A percentile compares a stretch with the other conserved stretches of the same genome.
Conservation (phyloP, 2,329 filamentous ascomycete genomes). For the Teratosphaeria nubilosa region DNA sequence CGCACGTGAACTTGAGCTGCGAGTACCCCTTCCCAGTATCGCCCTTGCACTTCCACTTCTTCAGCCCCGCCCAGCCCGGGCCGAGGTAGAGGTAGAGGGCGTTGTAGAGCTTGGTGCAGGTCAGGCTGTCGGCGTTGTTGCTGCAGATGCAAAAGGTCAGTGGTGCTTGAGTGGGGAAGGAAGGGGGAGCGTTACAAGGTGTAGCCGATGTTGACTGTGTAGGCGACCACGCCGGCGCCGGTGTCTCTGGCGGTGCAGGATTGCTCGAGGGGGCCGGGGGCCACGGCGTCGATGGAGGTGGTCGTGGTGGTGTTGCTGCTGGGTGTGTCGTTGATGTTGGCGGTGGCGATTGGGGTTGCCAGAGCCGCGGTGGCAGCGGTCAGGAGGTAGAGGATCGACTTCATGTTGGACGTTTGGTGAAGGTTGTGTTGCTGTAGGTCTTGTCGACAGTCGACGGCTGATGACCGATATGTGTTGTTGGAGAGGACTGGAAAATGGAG, state of each 20-base stretch:
- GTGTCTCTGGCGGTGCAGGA: not conserved
- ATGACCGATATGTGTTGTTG: no score
- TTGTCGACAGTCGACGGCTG: no score
- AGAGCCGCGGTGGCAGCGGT: not conserved
- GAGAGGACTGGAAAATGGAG: no score
- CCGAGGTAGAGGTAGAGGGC: not conserved
- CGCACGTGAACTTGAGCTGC: not conserved
- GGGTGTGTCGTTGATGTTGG: not conserved
- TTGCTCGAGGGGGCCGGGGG: not conserved
- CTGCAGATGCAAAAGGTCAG: not conserved
- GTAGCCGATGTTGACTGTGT: not conserved
- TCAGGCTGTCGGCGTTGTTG: not conserved
- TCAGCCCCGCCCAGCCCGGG: not conserved
- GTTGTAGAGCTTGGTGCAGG: not conserved
- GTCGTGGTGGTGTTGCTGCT: not conserved
- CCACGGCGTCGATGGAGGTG: not conserved
- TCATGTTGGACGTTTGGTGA: not conserved
- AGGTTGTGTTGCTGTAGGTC: not conserved
- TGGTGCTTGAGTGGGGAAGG: not conserved
- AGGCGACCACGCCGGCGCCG: not conserved
- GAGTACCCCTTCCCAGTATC: not conserved
- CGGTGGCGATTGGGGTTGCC: not conserved
- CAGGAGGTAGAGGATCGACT: not conserved
- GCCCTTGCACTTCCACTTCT: not conserved
- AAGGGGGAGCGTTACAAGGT: not conserved